phyloP scores from a whole-genome alignment of 2,329 filamentous ascomycete genomes.

The Claviceps fusiformis region DNA sequence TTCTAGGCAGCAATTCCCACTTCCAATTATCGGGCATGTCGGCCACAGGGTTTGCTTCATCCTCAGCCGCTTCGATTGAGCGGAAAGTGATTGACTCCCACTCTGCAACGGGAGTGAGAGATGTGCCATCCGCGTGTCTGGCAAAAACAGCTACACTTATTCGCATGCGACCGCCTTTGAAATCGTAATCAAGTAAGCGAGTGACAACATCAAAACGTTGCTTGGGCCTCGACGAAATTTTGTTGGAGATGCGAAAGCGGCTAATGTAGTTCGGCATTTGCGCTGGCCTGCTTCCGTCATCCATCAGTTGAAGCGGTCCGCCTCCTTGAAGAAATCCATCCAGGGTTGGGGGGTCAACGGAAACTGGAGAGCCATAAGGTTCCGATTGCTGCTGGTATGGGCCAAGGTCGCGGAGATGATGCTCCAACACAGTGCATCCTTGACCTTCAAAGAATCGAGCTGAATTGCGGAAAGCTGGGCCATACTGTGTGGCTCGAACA shows the following conservation, averaged over 20 bases:
- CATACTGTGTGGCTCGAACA: conserved; percentile 12
- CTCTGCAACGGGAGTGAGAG: conserved; percentile 10
- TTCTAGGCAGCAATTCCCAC: conserved; percentile 13
- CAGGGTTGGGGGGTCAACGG: conserved; percentile 16
- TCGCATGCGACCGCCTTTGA: conserved; percentile 12
- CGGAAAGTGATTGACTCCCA: conserved; percentile 11
- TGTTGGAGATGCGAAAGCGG: conserved; percentile 17
- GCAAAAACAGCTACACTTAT: conserved; percentile 15
- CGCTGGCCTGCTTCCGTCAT: conserved; percentile 11
- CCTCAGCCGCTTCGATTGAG: conserved; percentile 3
- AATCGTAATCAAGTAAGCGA: conserved; percentile 12
- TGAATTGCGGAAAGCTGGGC: conserved; percentile 14
- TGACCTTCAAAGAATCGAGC: conserved; percentile 10
- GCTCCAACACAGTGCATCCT: conserved; percentile 11
- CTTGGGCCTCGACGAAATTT: conserved; percentile 10
- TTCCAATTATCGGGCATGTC: conserved; percentile 12
- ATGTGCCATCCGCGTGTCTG: conserved; percentile 1
- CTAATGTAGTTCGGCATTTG: conserved; percentile 18
- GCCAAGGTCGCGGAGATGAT: conserved; percentile 12
- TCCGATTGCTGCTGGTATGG: background rate
- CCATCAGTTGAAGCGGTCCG: conserved; percentile 10
- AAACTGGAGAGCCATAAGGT: conserved; percentile 11
- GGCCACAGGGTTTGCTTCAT: conserved; percentile 4
- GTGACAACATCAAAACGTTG: conserved; percentile 13
- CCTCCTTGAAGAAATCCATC: conserved; percentile 15